Percentiles rank a stretch among this genome's conserved stretches.
Conservation (phyloP, 352 stramenopile genomes). For the Aphanomyces euteiches region DNA sequence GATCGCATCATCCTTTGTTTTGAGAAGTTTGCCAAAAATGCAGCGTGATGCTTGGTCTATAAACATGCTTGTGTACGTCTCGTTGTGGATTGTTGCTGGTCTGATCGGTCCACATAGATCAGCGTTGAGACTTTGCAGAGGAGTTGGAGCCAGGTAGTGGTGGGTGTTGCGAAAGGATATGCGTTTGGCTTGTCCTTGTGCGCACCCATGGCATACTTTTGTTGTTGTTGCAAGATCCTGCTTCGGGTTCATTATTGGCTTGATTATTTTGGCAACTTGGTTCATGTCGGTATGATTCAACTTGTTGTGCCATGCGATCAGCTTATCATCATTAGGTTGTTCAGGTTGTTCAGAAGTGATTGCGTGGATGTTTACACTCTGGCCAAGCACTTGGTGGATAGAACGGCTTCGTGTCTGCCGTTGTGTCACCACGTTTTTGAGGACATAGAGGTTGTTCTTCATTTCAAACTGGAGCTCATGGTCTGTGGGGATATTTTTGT, state of each 20-base stretch:
- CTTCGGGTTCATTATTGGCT: background rate
- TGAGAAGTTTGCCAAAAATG: background rate
- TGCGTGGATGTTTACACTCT: background rate
- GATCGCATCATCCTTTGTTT: slow-evolving; percentile 1
- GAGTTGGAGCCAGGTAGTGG: background rate
- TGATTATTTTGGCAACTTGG: background rate
- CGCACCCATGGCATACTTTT: background rate
- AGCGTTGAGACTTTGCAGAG: background rate
- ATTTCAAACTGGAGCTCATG: background rate
- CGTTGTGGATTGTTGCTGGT: background rate
- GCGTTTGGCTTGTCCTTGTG: background rate
- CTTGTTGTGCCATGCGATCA: too few relatives aligned
- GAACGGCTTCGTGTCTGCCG: background rate
- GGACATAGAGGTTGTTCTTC: background rate
- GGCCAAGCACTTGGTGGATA: background rate
- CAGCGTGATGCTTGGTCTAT: background rate
- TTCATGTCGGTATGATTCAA: too few relatives aligned
- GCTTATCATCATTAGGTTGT: background rate
- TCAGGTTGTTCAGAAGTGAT: background rate
- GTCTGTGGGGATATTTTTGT: background rate
- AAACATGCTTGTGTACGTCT: background rate
- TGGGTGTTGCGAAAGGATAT: background rate
- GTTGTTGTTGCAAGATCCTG: background rate
- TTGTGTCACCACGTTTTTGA: background rate
- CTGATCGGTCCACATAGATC: background rate